A percentile compares a stretch with the other conserved stretches of the same genome.
Conservation (phyloP, 2,329 filamentous ascomycete genomes). For the Pestalotiopsis sp. region DNA sequence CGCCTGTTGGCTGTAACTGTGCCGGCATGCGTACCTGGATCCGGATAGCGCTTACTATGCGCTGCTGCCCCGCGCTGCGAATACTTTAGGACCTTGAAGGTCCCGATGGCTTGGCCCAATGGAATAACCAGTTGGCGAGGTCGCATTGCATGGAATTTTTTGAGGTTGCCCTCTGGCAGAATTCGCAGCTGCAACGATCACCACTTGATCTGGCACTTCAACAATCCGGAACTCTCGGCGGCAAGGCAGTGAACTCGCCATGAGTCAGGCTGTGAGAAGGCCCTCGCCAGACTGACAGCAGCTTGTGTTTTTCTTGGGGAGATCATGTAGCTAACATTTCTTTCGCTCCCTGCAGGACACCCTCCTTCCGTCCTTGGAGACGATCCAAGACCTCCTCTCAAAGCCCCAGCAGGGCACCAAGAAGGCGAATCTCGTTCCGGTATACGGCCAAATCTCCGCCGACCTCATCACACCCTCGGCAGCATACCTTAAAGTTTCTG, state of each 20-base stretch:
- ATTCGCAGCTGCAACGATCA: background rate
- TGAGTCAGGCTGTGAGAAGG: conserved; percentile 28
- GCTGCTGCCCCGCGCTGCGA: conserved; percentile 2
- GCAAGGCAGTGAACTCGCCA: conserved; percentile 16
- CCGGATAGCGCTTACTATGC: background rate
- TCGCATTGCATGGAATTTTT: background rate
- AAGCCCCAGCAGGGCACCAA: conserved; percentile 36
- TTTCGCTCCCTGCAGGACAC: conserved; percentile 32
- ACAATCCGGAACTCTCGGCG: background rate
- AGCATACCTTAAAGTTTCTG: conserved; percentile 89
- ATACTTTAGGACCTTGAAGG: conserved; percentile 3
- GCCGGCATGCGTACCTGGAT: background rate
- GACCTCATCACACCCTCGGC: conserved; percentile 94
- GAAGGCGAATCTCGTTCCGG: conserved; percentile 73
- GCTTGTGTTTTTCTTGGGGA: background rate
- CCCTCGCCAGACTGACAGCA: background rate
- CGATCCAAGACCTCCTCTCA: conserved; percentile 45
- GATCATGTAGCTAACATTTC: conserved; percentile 13
- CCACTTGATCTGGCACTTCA: background rate
- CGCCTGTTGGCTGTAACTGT: background rate
- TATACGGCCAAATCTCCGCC: conserved; percentile 84
- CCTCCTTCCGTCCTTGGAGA: conserved; percentile 49
- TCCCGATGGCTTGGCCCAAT: background rate
- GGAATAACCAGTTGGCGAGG: background rate
- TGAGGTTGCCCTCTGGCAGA: background rate